Evolutionary conservation across 2,329 filamentous ascomycete genomes (phyloP).

Genomic region (Trichophyton equinum): DNA sequence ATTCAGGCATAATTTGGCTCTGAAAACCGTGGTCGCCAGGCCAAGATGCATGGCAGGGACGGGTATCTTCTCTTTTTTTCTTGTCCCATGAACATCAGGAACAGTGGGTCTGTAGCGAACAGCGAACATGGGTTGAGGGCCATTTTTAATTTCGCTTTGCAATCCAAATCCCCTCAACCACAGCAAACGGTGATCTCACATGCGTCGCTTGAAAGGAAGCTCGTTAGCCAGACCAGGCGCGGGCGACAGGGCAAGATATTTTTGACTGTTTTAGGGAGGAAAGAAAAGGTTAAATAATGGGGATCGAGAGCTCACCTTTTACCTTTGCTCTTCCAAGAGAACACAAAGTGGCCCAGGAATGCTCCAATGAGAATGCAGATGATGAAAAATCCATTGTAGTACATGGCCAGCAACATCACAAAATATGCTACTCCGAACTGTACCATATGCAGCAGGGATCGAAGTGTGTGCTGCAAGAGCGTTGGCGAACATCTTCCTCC

Average conservation of each 20-base stretch:
- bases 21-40: neutral
- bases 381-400: conserved; percentile 62
- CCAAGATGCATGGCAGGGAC: neutral
- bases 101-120: neutral
- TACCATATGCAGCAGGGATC: conserved; percentile 54
- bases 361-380: conserved; percentile 69
- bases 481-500: conserved; percentile 40
- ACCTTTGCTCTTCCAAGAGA: conserved; percentile 49
- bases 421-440: conserved; percentile 69
- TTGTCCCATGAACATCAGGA: neutral
- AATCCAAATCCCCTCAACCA: neutral
- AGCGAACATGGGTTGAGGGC: neutral
- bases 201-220: conserved; percentile 6
- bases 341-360: conserved; percentile 59
- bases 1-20: too few species aligned
- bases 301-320: conserved; percentile 14
- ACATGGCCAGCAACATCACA: conserved; percentile 58
- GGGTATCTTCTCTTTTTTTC: neutral
- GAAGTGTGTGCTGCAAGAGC: conserved; percentile 51
- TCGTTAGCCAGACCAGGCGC: conserved; percentile 1
- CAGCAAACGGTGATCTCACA: conserved; percentile 11
- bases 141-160: too few species aligned
- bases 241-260: too few species aligned
- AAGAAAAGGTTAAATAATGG: neutral
- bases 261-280: too few species aligned